A percentile compares a stretch with the other conserved stretches of the same genome.
phyloP scores from a whole-genome alignment of 768 basidiomycete species.

The Amanita pallidorosea region DNA sequence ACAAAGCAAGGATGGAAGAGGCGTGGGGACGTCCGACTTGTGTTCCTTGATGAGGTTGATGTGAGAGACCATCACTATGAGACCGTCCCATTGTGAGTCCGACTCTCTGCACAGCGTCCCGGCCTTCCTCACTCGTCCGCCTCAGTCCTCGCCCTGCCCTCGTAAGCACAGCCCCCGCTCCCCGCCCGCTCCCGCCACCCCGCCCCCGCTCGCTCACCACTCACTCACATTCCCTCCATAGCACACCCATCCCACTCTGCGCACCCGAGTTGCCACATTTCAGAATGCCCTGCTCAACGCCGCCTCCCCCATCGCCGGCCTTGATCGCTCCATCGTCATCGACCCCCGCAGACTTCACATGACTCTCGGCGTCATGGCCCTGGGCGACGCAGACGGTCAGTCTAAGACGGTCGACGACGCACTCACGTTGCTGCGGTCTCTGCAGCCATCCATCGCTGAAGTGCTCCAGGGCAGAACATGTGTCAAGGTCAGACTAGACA shows the following conservation, averaged over 20 bases:
- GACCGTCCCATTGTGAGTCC: too few species aligned
- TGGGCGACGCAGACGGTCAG: slow-evolving; percentile 18
- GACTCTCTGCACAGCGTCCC: too few species aligned
- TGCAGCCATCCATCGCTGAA: slow-evolving; percentile 29
- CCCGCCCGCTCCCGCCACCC: too few species aligned
- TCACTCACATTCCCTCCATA: too few species aligned
- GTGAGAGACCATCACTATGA: too few species aligned
- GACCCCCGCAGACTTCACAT: slow-evolving; percentile 53
- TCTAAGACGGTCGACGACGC: slow-evolving; percentile 27
- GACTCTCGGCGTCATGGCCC: slow-evolving; percentile 66
- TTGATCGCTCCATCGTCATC: slow-evolving; percentile 52
- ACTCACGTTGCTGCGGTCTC: slow-evolving; percentile 29
- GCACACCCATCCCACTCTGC: slow-evolving; percentile 27
- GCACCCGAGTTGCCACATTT: slow-evolving; percentile 25
- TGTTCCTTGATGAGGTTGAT: too few species aligned
- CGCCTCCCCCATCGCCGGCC: slow-evolving; percentile 28
- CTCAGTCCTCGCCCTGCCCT: slow-evolving; percentile 23
- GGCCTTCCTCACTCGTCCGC: not conserved
- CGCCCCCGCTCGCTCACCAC: too few species aligned
- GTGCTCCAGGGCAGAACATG: slow-evolving; percentile 20
- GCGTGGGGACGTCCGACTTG: too few species aligned
- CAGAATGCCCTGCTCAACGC: slow-evolving; percentile 30
- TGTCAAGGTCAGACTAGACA: slow-evolving; percentile 28
- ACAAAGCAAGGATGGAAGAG: too few species aligned
- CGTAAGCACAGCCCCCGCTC: not conserved